Percentiles rank a stretch among this genome's conserved stretches.
phyloP scores from a whole-genome alignment of 2,329 filamentous ascomycete genomes.

The Aspergillus tanneri region DNA sequence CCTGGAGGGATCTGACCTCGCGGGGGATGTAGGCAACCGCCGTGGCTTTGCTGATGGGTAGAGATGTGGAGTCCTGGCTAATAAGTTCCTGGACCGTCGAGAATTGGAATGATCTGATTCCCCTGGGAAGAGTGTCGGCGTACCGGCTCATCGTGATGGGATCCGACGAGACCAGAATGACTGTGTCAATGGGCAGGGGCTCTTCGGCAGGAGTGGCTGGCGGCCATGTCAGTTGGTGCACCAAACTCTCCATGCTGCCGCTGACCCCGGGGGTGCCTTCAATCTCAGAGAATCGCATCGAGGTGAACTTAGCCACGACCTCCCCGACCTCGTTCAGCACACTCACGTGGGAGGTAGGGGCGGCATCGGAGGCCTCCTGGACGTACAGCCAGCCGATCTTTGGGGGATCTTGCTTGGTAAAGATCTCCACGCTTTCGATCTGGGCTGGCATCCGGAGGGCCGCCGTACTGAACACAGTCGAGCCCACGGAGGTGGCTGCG shows the following conservation, averaged over 20 bases:
- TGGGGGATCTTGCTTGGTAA: slow-evolving; percentile 27
- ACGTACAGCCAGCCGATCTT: slow-evolving; percentile 38
- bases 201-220: slow-evolving; percentile 35
- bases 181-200: slow-evolving; percentile 21
- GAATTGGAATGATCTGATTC: neutral
- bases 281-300: slow-evolving; percentile 44
- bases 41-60: slow-evolving; percentile 3
- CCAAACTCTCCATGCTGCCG: slow-evolving; percentile 30
- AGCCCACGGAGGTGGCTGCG: slow-evolving; percentile 45
- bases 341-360: slow-evolving; percentile 28
- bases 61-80: too few relatives aligned
- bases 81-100: too few relatives aligned
- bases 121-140: too few relatives aligned
- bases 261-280: slow-evolving; percentile 31
- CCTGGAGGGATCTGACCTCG: neutral
- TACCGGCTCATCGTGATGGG: too few relatives aligned
- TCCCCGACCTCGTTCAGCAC: slow-evolving; percentile 30
- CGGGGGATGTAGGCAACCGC: slow-evolving; percentile 14
- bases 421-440: slow-evolving; percentile 31
- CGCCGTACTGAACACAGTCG: slow-evolving; percentile 40
- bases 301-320: slow-evolving; percentile 32
- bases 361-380: slow-evolving; percentile 23
- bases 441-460: slow-evolving; percentile 40
- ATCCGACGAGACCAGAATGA: slow-evolving; percentile 15
- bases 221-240: slow-evolving; percentile 42